These are phyloP conservation scores for Juncus inflexus DNA, from an alignment of 176 grass and related monocot genomes.

Conservation along the genomic window DNA sequence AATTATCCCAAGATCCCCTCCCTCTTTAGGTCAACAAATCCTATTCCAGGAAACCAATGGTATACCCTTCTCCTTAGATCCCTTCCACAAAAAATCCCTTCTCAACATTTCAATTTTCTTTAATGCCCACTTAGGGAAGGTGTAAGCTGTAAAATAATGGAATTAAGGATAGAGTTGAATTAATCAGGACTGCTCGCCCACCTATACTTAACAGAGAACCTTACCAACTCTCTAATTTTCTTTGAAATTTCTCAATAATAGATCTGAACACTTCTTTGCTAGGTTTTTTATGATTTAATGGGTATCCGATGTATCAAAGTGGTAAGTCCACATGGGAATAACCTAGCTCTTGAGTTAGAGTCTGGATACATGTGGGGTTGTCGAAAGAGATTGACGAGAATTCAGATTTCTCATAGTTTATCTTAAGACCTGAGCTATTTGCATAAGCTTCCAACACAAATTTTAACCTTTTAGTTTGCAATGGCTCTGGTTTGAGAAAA, in stretches of 20 bases:
- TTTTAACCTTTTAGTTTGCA: not conserved
- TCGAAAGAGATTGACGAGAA: not conserved
- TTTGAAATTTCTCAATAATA: not conserved
- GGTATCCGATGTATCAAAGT: not conserved
- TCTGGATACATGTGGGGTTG: not conserved
- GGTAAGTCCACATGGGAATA: not conserved
- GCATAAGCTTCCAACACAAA: not conserved
- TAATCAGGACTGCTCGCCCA: not conserved
- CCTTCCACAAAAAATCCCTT: too few species aligned
- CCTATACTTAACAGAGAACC: not conserved
- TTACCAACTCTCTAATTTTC: not conserved
- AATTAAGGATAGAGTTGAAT: not conserved
- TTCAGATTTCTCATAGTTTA: not conserved
- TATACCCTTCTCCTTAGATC: too few species aligned
- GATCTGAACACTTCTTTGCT: not conserved
- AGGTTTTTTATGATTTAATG: too few species aligned
- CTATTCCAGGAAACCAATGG: not conserved
- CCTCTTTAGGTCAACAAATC: too few species aligned
- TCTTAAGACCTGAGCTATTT: not conserved
- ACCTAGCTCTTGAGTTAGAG: not conserved
- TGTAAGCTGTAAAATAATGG: not conserved
- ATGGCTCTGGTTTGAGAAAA: not conserved
- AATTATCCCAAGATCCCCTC: too few species aligned
- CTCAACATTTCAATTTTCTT: not conserved
- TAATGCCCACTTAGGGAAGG: not conserved